A percentile compares a stretch with the other conserved stretches of the same genome.
Evolutionary conservation across 495 filamentous ascomycete species (phyloP).

Genomic region (Trichoderma orchidacearum): DNA sequence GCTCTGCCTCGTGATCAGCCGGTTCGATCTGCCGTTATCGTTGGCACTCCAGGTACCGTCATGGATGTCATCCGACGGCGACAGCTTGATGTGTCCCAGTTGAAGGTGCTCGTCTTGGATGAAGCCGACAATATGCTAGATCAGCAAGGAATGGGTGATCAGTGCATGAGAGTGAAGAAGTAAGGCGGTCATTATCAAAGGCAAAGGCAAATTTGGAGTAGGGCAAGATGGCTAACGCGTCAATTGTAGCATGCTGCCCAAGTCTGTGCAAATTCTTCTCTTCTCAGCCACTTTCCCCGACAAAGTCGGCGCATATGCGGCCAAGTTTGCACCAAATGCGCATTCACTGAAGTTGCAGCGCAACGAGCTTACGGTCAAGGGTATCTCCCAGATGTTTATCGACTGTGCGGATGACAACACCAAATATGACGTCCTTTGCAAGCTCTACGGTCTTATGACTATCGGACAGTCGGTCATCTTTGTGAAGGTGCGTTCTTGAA

Average conservation of each 20-base stretch:
- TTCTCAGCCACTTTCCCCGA: slow-evolving; percentile 95
- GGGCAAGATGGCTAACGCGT: slow-evolving; percentile 9
- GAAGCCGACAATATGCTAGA: slow-evolving; percentile 96
- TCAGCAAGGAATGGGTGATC: slow-evolving; percentile 85
- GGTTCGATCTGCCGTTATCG: slow-evolving; percentile 61
- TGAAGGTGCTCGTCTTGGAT: slow-evolving; percentile 76
- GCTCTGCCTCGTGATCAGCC: slow-evolving; percentile 45
- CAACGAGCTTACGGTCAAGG: slow-evolving; percentile 87
- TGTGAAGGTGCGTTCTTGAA: slow-evolving; percentile 50
- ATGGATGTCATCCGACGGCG: slow-evolving; percentile 69
- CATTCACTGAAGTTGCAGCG: slow-evolving; percentile 81
- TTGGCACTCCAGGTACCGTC: slow-evolving; percentile 90
- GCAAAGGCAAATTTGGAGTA: not conserved
- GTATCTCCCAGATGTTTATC: slow-evolving; percentile 93
- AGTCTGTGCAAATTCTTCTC: slow-evolving; percentile 65
- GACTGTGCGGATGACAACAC: slow-evolving; percentile 68
- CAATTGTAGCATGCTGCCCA: slow-evolving; percentile 48
- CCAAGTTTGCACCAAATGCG: slow-evolving; percentile 64
- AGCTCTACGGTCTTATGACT: slow-evolving; percentile 89
- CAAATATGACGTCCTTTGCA: slow-evolving; percentile 79
- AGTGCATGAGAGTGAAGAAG: slow-evolving; percentile 80
- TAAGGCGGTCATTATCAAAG: slow-evolving; percentile 32
- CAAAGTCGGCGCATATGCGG: slow-evolving; percentile 67
- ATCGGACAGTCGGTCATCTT: slow-evolving; percentile 97
- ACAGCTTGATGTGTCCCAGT: slow-evolving; percentile 45